Percentiles rank a stretch among this genome's conserved stretches.
phyloP scores from a whole-genome alignment of 2,329 filamentous ascomycete species.

The Aspergillus hortae region DNA sequence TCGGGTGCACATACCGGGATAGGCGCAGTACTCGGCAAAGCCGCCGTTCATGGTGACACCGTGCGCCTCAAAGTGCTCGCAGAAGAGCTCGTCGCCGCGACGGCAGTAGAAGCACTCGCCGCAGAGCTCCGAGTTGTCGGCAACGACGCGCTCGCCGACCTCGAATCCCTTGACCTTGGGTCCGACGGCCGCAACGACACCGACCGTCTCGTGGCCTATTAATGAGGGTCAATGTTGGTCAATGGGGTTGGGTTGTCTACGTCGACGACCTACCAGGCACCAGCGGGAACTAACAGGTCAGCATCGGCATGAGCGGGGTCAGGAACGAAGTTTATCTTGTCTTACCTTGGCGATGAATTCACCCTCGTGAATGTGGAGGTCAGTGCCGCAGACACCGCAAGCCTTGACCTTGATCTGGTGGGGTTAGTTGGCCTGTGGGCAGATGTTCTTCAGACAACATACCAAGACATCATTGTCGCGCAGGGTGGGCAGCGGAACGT shows the following conservation, averaged over 20 bases:
- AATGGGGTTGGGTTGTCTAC: not conserved
- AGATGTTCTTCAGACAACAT: constrained; percentile 12
- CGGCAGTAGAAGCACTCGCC: constrained; percentile 71
- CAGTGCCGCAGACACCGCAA: constrained; percentile 61
- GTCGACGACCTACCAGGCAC: constrained; percentile 46
- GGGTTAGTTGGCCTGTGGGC: not conserved
- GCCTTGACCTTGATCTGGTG: constrained; percentile 63
- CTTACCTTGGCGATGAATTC: constrained; percentile 59
- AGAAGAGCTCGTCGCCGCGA: constrained; percentile 64
- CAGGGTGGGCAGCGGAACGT: constrained; percentile 59
- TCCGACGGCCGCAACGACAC: constrained; percentile 58
- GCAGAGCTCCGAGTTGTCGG: constrained; percentile 57
- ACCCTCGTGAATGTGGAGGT: constrained; percentile 57
- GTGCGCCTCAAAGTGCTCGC: constrained; percentile 66
- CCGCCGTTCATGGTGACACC: constrained; percentile 60
- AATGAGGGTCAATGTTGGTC: not conserved
- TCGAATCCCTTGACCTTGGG: constrained; percentile 58
- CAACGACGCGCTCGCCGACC: constrained; percentile 62
- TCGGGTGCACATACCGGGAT: constrained; percentile 33
- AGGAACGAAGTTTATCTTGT: too few relatives aligned
- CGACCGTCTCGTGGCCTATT: constrained; percentile 63
- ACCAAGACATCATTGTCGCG: constrained; percentile 59
- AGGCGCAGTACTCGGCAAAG: constrained; percentile 66
- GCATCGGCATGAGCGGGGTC: not conserved
- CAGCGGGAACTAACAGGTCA: constrained; percentile 54